Percentiles rank a stretch among this genome's conserved stretches.
phyloP scores from a whole-genome alignment of 345 rosid species.

The Psidium guajava region DNA sequence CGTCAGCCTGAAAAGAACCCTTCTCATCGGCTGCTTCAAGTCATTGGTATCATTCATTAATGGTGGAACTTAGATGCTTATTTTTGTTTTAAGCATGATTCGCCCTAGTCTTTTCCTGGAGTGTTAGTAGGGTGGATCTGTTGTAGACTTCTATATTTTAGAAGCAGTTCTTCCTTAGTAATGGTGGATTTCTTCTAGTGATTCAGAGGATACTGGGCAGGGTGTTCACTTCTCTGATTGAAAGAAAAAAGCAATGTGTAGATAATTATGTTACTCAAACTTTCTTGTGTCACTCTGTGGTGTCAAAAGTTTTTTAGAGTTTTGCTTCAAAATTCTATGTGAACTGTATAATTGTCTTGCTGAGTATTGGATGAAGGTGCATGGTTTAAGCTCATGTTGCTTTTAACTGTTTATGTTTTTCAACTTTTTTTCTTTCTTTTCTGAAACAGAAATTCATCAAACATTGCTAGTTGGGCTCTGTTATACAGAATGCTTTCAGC shows the following conservation, averaged over 20 bases:
- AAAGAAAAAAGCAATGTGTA: neutral
- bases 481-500: neutral
- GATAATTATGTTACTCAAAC: neutral
- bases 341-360: neutral
- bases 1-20: conserved; percentile 53
- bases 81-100: neutral
- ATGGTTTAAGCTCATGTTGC: neutral
- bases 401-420: neutral
- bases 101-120: neutral
- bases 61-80: neutral
- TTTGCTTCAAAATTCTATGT: neutral
- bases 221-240: neutral
- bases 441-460: neutral
- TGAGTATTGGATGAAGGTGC: neutral
- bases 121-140: neutral
- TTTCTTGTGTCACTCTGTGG: neutral
- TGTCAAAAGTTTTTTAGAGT: neutral
- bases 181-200: neutral
- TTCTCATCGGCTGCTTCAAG: conserved; percentile 68
- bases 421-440: neutral
- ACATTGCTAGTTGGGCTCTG: neutral
- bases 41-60: conserved; percentile 55
- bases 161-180: neutral
- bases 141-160: neutral
- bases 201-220: neutral